phyloP scores from a whole-genome alignment of 106 monocot species.

The Acanthochlamys bracteata region DNA sequence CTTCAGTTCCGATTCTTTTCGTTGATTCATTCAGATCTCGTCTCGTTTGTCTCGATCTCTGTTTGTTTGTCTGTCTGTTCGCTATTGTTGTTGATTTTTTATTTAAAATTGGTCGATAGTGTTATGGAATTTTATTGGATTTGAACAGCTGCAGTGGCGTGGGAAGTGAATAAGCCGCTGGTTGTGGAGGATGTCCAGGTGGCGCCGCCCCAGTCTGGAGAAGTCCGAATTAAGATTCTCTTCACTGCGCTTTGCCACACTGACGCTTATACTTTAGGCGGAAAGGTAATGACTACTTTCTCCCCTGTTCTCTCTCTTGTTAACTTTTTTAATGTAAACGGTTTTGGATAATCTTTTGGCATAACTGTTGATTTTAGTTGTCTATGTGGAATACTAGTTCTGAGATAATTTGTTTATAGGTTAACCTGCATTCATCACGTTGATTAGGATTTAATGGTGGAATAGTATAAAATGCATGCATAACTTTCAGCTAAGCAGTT shows the following conservation, averaged over 20 bases:
- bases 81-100: no score
- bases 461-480: no score
- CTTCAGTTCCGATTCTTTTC: slow-evolving; percentile 4
- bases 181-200: slow-evolving; percentile 93
- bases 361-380: no score
- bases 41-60: background rate
- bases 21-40: background rate
- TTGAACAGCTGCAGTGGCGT: slow-evolving; percentile 76
- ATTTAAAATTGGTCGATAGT: no score
- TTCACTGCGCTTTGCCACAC: slow-evolving; percentile 97
- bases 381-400: no score
- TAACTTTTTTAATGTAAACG: no score
- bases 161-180: slow-evolving; percentile 91
- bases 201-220: slow-evolving; percentile 94
- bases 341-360: no score
- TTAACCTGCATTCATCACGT: no score
- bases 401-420: no score
- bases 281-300: slow-evolving; percentile 38
- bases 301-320: no score
- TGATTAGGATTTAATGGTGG: no score
- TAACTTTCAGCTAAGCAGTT: no score
- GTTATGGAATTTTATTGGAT: background rate
- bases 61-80: background rate
- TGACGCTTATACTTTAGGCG: slow-evolving; percentile 91
- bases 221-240: slow-evolving; percentile 88